A percentile compares a stretch with the other conserved stretches of the same genome.
Evolutionary conservation across 1,284 basidiomycete genomes (phyloP).

Genomic region (Ceratobasidium sp.): DNA sequence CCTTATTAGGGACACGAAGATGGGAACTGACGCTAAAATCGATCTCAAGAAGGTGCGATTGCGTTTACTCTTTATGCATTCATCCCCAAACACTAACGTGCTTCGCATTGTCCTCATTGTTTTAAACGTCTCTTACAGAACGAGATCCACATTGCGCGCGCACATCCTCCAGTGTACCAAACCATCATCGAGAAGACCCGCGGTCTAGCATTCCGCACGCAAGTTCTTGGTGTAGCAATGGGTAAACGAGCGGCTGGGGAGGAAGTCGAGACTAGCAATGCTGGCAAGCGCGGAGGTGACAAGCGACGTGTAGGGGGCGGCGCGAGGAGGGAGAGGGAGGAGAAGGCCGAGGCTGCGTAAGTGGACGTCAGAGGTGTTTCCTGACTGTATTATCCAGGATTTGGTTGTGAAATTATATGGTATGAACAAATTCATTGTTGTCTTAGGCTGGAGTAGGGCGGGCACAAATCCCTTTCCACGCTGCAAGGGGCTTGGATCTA

Average conservation of each 20-base stretch:
- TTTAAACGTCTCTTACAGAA: constrained; percentile 64
- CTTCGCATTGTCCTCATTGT: constrained; percentile 35
- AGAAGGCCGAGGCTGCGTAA: constrained; percentile 64
- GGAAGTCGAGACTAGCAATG: constrained; percentile 37
- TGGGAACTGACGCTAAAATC: constrained; percentile 96
- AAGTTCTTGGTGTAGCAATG: constrained; percentile 89
- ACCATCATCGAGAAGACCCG: constrained; percentile 96
- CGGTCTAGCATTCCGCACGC: constrained; percentile 89
- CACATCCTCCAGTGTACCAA: constrained; percentile 91
- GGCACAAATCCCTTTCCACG: no score
- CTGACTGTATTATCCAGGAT: no score
- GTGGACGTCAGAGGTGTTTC: constrained; percentile 45
- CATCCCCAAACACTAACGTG: background rate
- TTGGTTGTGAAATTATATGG: background rate
- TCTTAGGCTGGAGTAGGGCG: no score
- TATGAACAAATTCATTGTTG: constrained; percentile 9
- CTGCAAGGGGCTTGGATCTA: no score
- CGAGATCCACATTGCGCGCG: constrained; percentile 94
- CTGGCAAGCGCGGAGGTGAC: constrained; percentile 33
- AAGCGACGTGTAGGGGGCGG: constrained; percentile 39
- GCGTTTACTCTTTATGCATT: background rate
- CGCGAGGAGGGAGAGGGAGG: constrained; percentile 62
- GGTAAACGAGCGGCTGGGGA: constrained; percentile 58
- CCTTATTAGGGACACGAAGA: constrained; percentile 91
- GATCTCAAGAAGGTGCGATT: constrained; percentile 86